Evolutionary conservation across 2,329 filamentous ascomycete genomes (phyloP).

Genomic region (Exophiala lecanii-corni): DNA sequence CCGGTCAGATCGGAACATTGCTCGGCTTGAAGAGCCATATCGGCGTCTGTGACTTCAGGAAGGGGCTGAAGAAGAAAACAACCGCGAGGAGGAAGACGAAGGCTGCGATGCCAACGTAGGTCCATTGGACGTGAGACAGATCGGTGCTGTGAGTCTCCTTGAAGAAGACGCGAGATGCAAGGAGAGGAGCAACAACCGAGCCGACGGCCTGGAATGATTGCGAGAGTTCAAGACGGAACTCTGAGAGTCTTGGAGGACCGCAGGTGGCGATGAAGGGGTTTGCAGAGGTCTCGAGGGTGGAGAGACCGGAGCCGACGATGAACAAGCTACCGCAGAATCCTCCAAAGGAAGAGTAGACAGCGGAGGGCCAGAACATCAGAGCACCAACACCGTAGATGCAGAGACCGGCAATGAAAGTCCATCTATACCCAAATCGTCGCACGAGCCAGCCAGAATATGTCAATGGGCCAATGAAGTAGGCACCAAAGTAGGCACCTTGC

Average conservation of each 20-base stretch:
- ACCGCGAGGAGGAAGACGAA: conserved; percentile 65
- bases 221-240: conserved; percentile 72
- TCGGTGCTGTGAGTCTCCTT: conserved; percentile 56
- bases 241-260: conserved; percentile 69
- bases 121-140: conserved; percentile 69
- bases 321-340: conserved; percentile 67
- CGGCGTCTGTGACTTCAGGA: conserved; percentile 67
- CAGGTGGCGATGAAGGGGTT: conserved; percentile 74
- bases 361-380: conserved; percentile 80
- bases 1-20: conserved; percentile 36
- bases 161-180: conserved; percentile 64
- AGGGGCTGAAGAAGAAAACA: conserved; percentile 65
- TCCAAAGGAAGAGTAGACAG: conserved; percentile 65
- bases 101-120: conserved; percentile 72
- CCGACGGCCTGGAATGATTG: conserved; percentile 75
- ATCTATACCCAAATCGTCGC: conserved; percentile 64
- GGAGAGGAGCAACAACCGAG: conserved; percentile 66
- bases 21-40: conserved; percentile 57
- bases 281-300: conserved; percentile 70
- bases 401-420: conserved; percentile 72
- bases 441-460: conserved; percentile 58
- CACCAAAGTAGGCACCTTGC: conserved; percentile 61
- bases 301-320: conserved; percentile 68
- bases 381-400: conserved; percentile 66
- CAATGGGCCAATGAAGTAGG: conserved; percentile 51